Conservation (phyloP, 176 grass and related monocot species). For the Melocanna baccifera region DNA sequence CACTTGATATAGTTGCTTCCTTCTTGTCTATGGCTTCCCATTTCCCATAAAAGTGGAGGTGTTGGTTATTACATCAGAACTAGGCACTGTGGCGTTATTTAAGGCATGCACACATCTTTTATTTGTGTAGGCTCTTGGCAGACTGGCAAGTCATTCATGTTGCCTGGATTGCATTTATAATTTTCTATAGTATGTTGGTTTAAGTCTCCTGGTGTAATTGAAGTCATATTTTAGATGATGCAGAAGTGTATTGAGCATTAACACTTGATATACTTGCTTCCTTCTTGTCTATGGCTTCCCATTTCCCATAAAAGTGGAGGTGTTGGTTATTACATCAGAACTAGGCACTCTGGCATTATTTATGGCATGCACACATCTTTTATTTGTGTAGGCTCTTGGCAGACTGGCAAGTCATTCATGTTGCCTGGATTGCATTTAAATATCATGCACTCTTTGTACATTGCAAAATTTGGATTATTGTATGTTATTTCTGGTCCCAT, state of each 20-base stretch:
- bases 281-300: neutral
- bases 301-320: neutral
- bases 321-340: neutral
- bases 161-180: no score
- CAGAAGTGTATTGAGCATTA: neutral
- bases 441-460: neutral
- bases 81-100: neutral
- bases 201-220: neutral
- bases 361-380: neutral
- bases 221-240: neutral
- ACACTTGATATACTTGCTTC: neutral
- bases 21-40: neutral
- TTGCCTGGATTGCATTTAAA: neutral
- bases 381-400: neutral
- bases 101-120: constrained; percentile 5
- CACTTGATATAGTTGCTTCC: neutral
- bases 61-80: neutral
- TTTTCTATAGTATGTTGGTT: neutral
- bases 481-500: constrained; percentile 3
- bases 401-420: neutral
- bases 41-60: neutral
- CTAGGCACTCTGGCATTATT: neutral
- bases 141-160: no score
- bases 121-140: neutral
- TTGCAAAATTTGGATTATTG: neutral